A percentile compares a stretch with the other conserved stretches of the same genome.
Evolutionary conservation across 495 filamentous ascomycete species (phyloP).

Genomic region (Xylaria sp.): DNA sequence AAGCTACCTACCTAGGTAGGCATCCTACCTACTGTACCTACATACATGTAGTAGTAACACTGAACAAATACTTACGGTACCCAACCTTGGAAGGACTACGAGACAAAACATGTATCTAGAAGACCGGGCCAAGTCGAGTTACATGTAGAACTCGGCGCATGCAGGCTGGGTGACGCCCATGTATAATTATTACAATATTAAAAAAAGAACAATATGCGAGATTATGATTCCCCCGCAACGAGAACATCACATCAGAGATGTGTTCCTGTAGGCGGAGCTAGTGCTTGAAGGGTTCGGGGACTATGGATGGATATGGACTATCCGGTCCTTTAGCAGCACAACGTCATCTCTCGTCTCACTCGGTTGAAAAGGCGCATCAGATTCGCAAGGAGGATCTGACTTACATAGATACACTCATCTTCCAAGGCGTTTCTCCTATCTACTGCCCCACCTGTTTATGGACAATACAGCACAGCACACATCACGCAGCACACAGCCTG

Average conservation of each 20-base stretch:
- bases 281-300: not conserved
- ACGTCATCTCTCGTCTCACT: not conserved
- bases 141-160: not conserved
- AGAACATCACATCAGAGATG: not conserved
- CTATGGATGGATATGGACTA: too few relatives aligned
- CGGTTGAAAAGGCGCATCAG: not conserved
- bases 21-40: too few relatives aligned
- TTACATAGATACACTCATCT: not conserved
- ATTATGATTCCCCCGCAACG: not conserved
- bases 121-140: not conserved
- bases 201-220: not conserved
- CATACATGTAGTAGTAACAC: too few relatives aligned
- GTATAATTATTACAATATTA: not conserved
- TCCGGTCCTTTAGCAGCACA: not conserved
- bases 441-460: not conserved
- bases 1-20: too few relatives aligned
- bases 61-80: too few relatives aligned
- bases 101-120: slow-evolving; percentile 3
- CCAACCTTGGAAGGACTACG: not conserved
- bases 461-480: too few relatives aligned
- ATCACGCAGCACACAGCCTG: not conserved
- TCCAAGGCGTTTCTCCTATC: not conserved
- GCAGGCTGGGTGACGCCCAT: not conserved
- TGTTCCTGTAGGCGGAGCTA: not conserved
- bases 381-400: too few relatives aligned